Percentiles rank a stretch among this genome's conserved stretches.
Conservation (phyloP, 164 flowering plant species). For the Kingdonia uniflora region DNA sequence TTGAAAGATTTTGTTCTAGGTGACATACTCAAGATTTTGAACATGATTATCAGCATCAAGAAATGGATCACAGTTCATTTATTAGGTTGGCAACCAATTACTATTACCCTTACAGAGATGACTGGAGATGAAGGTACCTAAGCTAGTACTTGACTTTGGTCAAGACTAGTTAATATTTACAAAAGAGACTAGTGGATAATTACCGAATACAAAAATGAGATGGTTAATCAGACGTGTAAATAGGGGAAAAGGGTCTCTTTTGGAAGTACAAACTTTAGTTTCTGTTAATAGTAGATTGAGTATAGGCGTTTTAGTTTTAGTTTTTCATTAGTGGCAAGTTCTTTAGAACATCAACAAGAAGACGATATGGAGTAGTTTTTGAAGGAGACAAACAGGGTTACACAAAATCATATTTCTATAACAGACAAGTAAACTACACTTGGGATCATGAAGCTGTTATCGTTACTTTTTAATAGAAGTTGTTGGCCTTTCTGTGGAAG, state of each 20-base stretch:
- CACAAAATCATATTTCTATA: too few species aligned
- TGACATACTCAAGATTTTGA: too few species aligned
- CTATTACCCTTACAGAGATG: slow-evolving; percentile 32
- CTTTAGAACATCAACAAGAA: not conserved
- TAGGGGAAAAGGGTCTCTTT: too few species aligned
- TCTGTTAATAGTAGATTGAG: not conserved
- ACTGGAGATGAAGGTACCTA: slow-evolving; percentile 16
- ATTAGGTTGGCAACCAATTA: slow-evolving; percentile 81
- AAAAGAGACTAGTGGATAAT: slow-evolving; percentile 6
- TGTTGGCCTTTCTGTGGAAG: too few species aligned
- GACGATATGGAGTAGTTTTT: not conserved
- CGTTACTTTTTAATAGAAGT: too few species aligned
- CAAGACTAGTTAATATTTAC: slow-evolving; percentile 6
- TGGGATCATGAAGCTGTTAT: too few species aligned
- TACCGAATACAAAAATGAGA: not conserved
- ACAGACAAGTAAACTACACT: too few species aligned
- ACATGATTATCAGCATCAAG: too few species aligned
- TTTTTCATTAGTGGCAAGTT: too few species aligned
- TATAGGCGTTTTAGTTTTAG: not conserved
- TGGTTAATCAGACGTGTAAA: not conserved
- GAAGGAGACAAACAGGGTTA: too few species aligned
- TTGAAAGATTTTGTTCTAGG: too few species aligned
- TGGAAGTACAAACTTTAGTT: not conserved
- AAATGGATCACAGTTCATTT: slow-evolving; percentile 59
- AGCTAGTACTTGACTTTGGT: slow-evolving; percentile 19